Evolutionary conservation across 228 moss, liverwort and hornwort genomes (phyloP), one percentile per base, ranked within the genome.

Genomic region (Sphagnum fallax): DNA sequence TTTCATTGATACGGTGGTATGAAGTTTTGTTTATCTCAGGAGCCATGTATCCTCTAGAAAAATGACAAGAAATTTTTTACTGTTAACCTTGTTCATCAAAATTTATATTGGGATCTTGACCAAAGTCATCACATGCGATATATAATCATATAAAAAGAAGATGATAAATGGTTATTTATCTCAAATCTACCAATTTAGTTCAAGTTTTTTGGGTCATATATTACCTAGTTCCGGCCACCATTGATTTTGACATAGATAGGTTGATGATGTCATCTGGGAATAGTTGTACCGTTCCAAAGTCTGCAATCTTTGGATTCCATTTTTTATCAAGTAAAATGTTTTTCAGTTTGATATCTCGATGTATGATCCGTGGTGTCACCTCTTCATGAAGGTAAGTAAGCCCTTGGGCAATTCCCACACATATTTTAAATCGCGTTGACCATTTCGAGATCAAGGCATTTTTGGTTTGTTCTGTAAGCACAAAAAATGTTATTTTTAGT

Each of bases 1-100:
- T 82, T 69, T 75, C 84, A 9, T 81, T 80, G 52, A 82, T 75
- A 72, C 82, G 82, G 16, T 82, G 81, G 8, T 2, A 32, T 32
- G 62, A 66, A 51, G 48, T 74, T 50, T 32, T 32, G 32, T 74
- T 76, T 71, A 79, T 81, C 60, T 85, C 82, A 9, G 85, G 85
- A 68, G 85, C 67, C 7, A 82, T n/a, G 52, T 85, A 85, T 10
- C 85, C 85, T 73, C 84, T 84, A 67, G 51, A 76, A 10, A 48
- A 49, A 65, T 2, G 2, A 32, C 32, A 32, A 1, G n/a, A 65
- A 4, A 5, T 10, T 4, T 6, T 4, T 49, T 47, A 68, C 10
- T 16, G 0, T 1, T 32, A 32, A 32, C 32, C 2, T 32, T 32
- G 32, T 32, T 32, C 32, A 32, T 32, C 32, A 32, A 32, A 32